Evolutionary conservation across 306 rosid genomes (phyloP), one percentile per base, ranked within the genome.

Genomic region (Quercus engelmannii): DNA sequence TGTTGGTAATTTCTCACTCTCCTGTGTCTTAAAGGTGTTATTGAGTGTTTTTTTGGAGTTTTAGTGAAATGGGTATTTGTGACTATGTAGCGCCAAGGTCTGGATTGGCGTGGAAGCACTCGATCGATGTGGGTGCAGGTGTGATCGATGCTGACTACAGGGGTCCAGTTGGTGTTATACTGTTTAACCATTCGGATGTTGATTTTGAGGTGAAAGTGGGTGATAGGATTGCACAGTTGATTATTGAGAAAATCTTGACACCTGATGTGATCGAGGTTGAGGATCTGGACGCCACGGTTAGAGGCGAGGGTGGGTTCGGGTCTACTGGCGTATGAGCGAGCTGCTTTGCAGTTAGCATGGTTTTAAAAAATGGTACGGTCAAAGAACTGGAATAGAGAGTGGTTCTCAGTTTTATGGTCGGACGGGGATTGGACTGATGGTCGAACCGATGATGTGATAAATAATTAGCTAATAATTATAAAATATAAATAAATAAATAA

Each of bases 141-240:
- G 97, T 92, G 79, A 89, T 95, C 0, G 97, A 95, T 26, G 94
- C 97, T 0, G 98, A 95, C 78, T 95, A 93, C 81, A 85, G 98
- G 28, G 99, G 99, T 4, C 76, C 93, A 0, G 87, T 95, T 68
- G 98, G 97, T 1, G 94, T 95, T 13, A 85, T 93, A 21, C 63
- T 95, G 80, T 93, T 90, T 87, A 95, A 95, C n/a, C 87, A 87
- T 55, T 88, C 94, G 0, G 98, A 95, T 4, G 54, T 64, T 0
- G 98, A 93, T 69, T 95, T 73, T 54, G 96, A 90, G 38, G 91
- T 95, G 78, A 88, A 87, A 51, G 76, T 10, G 1, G 98, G 98
- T 4, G 99, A 93, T 13, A 84, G 97, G 82, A 70, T 95, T 70
- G 99, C 97, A 1, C 98, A 95, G 79, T 81, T 95, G 81, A 89